Conservation (phyloP, 75 land plant genomes). For the Chamaecyparis obtusa region DNA sequence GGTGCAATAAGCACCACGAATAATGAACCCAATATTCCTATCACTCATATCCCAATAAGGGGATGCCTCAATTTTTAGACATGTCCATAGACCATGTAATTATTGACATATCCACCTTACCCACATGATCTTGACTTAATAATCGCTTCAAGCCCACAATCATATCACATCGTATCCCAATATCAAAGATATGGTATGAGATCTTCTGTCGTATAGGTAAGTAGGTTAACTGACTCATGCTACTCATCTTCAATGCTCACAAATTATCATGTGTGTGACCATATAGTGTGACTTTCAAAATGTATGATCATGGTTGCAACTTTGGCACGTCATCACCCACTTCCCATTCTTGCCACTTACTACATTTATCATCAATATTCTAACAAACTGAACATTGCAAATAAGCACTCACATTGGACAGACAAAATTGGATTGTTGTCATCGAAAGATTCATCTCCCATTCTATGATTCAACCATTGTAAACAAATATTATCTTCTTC, state of each 20-base stretch:
- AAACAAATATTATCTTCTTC: background rate
- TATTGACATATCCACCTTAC: too few relatives aligned
- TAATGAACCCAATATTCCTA: too few relatives aligned
- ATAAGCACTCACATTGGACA: background rate
- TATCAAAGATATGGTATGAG: too few relatives aligned
- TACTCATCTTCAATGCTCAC: background rate
- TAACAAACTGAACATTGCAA: background rate
- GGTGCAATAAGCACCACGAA: too few relatives aligned
- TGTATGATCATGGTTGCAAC: background rate
- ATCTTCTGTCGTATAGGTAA: background rate
- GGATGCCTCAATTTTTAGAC: too few relatives aligned
- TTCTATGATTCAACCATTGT: background rate
- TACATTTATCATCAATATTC: background rate
- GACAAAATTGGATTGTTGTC: background rate
- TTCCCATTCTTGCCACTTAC: background rate
- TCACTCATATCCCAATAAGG: too few relatives aligned
- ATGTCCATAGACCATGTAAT: too few relatives aligned
- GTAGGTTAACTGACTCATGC: background rate
- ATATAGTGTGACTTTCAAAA: background rate
- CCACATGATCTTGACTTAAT: too few relatives aligned
- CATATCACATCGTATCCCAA: too few relatives aligned
- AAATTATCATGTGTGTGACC: background rate
- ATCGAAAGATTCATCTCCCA: background rate
- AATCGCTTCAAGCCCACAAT: too few relatives aligned
- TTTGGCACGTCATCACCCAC: background rate